Evolutionary conservation across 768 basidiomycete species (phyloP).

Genomic region (Mycena sanguinolenta): DNA sequence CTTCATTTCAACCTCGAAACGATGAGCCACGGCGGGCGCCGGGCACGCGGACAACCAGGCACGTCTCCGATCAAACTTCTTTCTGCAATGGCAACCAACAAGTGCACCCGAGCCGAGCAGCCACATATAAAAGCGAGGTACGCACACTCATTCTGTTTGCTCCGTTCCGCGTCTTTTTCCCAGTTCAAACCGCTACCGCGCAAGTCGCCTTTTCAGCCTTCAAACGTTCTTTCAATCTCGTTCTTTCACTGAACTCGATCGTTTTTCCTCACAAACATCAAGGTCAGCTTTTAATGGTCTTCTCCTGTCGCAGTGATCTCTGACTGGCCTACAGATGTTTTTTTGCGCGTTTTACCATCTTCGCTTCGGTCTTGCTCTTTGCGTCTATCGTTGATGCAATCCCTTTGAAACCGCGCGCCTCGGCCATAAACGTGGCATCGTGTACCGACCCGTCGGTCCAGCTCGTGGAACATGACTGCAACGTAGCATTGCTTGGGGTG

Average conservation of each 20-base stretch:
- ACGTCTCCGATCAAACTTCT: no score
- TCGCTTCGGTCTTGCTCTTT: constrained; percentile 29
- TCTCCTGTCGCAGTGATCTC: background rate
- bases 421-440: constrained; percentile 35
- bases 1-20: no score
- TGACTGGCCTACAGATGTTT: constrained; percentile 27
- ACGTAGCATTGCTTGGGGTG: constrained; percentile 39
- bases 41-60: no score
- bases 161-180: constrained; percentile 15
- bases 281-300: background rate
- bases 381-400: constrained; percentile 27
- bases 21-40: no score
- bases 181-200: constrained; percentile 23
- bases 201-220: constrained; percentile 36
- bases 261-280: background rate
- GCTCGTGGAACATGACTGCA: constrained; percentile 38
- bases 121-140: background rate
- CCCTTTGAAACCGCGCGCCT: constrained; percentile 28
- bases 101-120: background rate
- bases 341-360: constrained; percentile 32
- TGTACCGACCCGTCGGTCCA: constrained; percentile 37
- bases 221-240: constrained; percentile 32
- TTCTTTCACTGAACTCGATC: constrained; percentile 24
- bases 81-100: no score
- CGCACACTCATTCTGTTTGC: background rate